Base-by-base conservation (phyloP, 257 asterid genomes). In the Solanum gandarillasii region DNA sequence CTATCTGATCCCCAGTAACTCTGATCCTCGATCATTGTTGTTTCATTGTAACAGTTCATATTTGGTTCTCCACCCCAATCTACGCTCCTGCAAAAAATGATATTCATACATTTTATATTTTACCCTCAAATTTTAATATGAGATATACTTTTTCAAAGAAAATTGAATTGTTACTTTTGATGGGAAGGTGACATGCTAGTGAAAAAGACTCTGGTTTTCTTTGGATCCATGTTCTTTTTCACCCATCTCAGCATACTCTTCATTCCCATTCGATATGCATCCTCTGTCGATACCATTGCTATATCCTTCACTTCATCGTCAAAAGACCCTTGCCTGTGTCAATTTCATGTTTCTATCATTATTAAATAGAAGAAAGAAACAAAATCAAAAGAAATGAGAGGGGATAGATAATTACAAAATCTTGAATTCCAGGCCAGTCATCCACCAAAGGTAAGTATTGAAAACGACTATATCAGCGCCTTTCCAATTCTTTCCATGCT, bases 391-490 rank as follows among this genome's bases (percentile, higher is more conserved):
- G 74, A 67, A 67, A 46, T 16, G 67, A 43, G 41, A 29, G 70
- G 70, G 11, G 43, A 31, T 18, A 18, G 43, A 48, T 86, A 12
- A 73, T 87, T 90, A 96, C 98, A 93, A 46, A 32, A 96, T 85
- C 32, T 93, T 91, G 89, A 96, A 91, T 60, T 89, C 88, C 5
- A 21, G 55, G 83, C 95, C 95, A 2, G 93, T 58, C 88, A 90
- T 93, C 99, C 99, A 95, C 99, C 99, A 97, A 55, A 93, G 90
- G 84, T 95, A 97, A 29, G 97, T 91, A 89, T 95, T 93, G 94
- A 97, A 97, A 7, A 97, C 91, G 79, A 95, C 83, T 31, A 97
- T 93, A 62, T 97, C 98, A 3, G 92, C 97, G 12, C 92, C 93
- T 91, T 91, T 93, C 99, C 99, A 95, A 83, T 89, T 83, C 11